phyloP scores from a whole-genome alignment of 495 filamentous ascomycete genomes.

The Chaetomidium leptoderma region DNA sequence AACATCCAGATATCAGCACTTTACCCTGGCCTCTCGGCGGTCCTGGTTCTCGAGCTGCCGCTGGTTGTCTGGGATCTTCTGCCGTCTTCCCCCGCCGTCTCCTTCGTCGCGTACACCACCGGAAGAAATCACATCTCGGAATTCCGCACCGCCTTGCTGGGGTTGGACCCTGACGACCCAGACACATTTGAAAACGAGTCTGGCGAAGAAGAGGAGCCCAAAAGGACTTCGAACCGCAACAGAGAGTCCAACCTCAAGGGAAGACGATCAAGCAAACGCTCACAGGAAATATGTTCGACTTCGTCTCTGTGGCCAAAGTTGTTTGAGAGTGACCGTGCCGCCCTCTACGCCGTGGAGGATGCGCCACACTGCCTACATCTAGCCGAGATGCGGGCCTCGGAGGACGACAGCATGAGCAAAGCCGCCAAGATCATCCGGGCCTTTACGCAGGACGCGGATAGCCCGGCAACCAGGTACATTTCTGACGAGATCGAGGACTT shows the following conservation, averaged over 20 bases:
- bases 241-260: neutral
- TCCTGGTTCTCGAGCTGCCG: slow-evolving; percentile 18
- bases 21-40: slow-evolving; percentile 12
- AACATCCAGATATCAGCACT: slow-evolving; percentile 14
- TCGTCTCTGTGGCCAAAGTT: neutral
- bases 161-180: neutral
- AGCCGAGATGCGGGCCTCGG: slow-evolving; percentile 9
- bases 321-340: neutral
- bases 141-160: slow-evolving; percentile 2
- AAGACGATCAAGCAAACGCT: neutral
- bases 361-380: slow-evolving; percentile 9
- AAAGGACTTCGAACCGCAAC: neutral
- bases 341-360: slow-evolving; percentile 1
- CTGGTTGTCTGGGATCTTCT: slow-evolving; percentile 24
- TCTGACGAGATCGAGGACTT: slow-evolving; percentile 20
- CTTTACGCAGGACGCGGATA: neutral
- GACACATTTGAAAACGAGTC: neutral
- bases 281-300: neutral
- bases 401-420: slow-evolving; percentile 1
- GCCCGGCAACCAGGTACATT: slow-evolving; percentile 15
- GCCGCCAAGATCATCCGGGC: slow-evolving; percentile 13
- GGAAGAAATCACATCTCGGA: slow-evolving; percentile 7
- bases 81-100: neutral
- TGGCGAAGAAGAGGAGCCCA: neutral
- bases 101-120: slow-evolving; percentile 11